Conservation (phyloP, 2,329 filamentous ascomycete species). For the Colletotrichum sp. region DNA sequence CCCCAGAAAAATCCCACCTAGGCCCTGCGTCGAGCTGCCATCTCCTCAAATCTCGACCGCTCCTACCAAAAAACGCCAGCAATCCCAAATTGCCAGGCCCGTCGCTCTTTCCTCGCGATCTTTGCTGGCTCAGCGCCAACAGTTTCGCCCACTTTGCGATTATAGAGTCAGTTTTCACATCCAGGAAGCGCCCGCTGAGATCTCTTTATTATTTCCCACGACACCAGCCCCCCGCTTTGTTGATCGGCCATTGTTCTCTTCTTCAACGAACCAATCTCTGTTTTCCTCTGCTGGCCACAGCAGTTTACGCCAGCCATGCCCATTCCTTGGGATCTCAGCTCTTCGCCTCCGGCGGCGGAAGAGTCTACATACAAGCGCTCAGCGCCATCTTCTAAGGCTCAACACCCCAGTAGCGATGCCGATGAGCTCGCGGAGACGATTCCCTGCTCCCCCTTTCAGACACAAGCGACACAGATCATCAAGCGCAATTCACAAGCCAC, state of each 20-base stretch:
- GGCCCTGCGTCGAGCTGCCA: neutral
- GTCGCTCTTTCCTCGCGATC: neutral
- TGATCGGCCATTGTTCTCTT: neutral
- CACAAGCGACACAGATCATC: constrained; percentile 52
- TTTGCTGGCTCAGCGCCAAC: neutral
- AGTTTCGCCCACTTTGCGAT: neutral
- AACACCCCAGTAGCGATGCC: constrained; percentile 36
- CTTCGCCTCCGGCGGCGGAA: constrained; percentile 4
- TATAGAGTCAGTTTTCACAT: neutral
- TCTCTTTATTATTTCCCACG: neutral
- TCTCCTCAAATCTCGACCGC: constrained; percentile 16
- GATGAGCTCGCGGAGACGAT: constrained; percentile 55
- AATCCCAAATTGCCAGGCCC: neutral
- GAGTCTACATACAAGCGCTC: neutral
- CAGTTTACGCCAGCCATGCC: neutral
- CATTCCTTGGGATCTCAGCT: constrained; percentile 1
- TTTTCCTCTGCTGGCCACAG: neutral
- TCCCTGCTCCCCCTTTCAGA: constrained; percentile 47
- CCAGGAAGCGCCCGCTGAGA: neutral
- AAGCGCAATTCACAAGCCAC: constrained; percentile 13
- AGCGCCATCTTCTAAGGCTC: neutral
- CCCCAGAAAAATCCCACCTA: constrained; percentile 20
- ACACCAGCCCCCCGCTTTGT: neutral
- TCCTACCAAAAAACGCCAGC: neutral
- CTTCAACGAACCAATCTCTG: neutral